Base-by-base conservation (phyloP, 148 eudicot species). In the Simmondsia chinensis region DNA sequence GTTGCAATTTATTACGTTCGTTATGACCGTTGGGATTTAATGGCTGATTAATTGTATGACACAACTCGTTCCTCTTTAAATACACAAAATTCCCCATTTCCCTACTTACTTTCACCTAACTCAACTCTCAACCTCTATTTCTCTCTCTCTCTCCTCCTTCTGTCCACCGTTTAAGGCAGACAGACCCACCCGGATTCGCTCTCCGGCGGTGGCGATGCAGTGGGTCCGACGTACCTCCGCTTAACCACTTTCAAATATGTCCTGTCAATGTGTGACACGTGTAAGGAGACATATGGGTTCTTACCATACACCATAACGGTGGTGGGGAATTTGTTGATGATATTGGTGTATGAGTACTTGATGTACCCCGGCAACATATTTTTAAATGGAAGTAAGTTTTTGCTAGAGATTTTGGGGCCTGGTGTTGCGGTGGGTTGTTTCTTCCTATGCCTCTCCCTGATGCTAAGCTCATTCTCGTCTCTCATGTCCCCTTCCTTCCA, bases 361-460 rank as follows among this genome's bases (percentile, higher is more conserved):
- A 87, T 87, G 96, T 83, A 41, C 36, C 27, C 40, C 80, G 11
- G 96, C 96, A 0, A 83, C 78, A 7, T 80, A 67, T 39, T 69
- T 87, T 77, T 94, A 0, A 26, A 46, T 34, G 96, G 94, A 0
- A 76, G 96, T 46, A 94, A 87, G 58, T 65, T 82, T 11, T 60
- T 91, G 75, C 57, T 91, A 27, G 83, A 91, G 68, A 79, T 85
- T 52, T 58, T 85, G 9, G 97, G 99, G 1, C 99, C 99, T 2
- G 99, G 99, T 6, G 58, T 91, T 28, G 38, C 85, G 99, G 95
- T 8, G 99, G 95, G 0, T 65, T 85, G 4, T 76, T 85, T 32
- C 79, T 91, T 19, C 97, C 97, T 5, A 46, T 82, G 27, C 95
- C 95, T 51, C 75, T 91, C 30, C 99, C 99, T 35, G 99, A 91